Conservation (phyloP, 1,284 basidiomycete species). For the Inonotus hispidus region DNA sequence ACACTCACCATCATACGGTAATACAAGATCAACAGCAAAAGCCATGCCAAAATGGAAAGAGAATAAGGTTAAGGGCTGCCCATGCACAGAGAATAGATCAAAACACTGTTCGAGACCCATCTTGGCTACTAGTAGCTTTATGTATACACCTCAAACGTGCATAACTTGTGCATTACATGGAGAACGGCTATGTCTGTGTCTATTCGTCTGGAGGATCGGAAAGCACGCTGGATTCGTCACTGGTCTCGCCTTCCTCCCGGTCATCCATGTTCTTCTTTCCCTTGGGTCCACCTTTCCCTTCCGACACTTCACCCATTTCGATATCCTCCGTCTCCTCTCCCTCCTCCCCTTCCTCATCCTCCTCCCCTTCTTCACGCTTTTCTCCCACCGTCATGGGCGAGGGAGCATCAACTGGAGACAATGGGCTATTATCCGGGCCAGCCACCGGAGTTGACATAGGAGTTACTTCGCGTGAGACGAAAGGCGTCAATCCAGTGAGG, state of each 20-base stretch:
- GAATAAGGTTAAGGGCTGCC: no score
- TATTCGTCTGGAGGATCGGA: constrained; percentile 65
- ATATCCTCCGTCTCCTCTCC: constrained; percentile 55
- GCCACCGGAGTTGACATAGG: constrained; percentile 21
- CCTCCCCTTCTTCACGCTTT: constrained; percentile 21
- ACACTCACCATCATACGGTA: no score
- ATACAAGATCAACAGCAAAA: no score
- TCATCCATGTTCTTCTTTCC: constrained; percentile 49
- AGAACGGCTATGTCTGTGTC: neutral
- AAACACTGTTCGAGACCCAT: no score
- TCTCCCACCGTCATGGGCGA: constrained; percentile 23
- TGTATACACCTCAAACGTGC: no score
- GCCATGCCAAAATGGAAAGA: neutral
- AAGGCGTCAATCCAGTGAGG: neutral
- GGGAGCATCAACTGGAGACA: constrained; percentile 27
- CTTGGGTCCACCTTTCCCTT: constrained; percentile 53
- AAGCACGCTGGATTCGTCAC: constrained; percentile 67
- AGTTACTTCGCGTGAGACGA: constrained; percentile 25
- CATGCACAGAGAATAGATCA: no score
- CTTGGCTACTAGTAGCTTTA: no score
- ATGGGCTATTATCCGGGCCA: constrained; percentile 14
- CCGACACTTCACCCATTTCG: constrained; percentile 82
- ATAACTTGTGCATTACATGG: neutral
- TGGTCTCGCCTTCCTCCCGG: constrained; percentile 79
- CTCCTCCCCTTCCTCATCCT: constrained; percentile 20